Base-by-base conservation (phyloP, 2,329 filamentous ascomycete genomes). In the Akanthomyces lecanii region DNA sequence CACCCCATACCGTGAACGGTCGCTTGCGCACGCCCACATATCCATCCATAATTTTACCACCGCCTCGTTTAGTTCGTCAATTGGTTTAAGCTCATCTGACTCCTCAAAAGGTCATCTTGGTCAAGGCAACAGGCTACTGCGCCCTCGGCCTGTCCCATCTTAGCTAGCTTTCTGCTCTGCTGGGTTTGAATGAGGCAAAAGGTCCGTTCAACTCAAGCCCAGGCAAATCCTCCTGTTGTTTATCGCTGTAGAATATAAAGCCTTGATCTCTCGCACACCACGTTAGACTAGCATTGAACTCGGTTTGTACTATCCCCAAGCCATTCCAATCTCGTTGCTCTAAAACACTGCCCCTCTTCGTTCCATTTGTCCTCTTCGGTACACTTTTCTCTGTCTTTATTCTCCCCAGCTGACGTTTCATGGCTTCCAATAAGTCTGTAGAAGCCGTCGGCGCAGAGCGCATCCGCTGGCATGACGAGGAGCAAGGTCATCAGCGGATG, bases 381-480 rank as follows among this genome's bases (percentile, higher is more conserved):
- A 30, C 4, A 30, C 28, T 30, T 11, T 44, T 44, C 21, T 44
- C 10, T 21, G 4, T 40, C 21, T 40, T 1, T 12, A 18, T 21
- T 52, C 5, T n/a, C n/a, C 16, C 6, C 6, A 23, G 10, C 5
- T 25, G 55, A 21, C 38, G 23, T 56, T 8, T 23, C 23, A 64
- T 64, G 62, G 62, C 62, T 25, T 18, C 48, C 21, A 12, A 45
- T 0, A 60, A 64, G 23, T 12, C 28, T 50, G 8, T 10, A 38
- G 56, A 73, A 59, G 64, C 65, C 38, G 63, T 59, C 11, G 63
- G 51, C 18, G 54, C 64, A 8, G 73, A 74, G 8, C 71, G 73
- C 25, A 66, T 78, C 47, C 75, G 71, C 63, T 77, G 76, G 75
- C 65, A 72, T 16, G 75, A 77, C 45, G 75, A 75, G 60, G 75